phyloP scores from a whole-genome alignment of 345 rosid species.

The Balakata baccata region DNA sequence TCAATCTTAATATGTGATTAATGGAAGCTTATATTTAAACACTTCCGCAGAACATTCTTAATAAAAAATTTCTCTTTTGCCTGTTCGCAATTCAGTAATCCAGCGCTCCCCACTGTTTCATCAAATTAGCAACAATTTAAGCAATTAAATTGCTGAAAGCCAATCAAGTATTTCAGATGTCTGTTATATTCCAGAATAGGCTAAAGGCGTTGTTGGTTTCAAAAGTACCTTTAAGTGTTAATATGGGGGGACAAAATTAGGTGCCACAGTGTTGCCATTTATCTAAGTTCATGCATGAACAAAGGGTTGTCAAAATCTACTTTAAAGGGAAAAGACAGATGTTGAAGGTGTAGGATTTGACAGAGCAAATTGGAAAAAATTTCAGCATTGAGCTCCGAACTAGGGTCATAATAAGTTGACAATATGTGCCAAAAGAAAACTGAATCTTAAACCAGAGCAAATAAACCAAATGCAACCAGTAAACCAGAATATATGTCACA shows the following conservation, averaged over 20 bases:
- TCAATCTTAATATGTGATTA: no score
- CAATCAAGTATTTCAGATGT: not conserved
- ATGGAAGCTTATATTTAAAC: no score
- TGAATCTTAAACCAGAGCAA: not conserved
- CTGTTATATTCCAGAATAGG: not conserved
- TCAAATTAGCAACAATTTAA: not conserved
- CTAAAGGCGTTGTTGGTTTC: not conserved
- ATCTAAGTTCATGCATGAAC: not conserved
- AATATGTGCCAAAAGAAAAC: not conserved
- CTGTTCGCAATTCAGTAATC: no score
- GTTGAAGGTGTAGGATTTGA: not conserved
- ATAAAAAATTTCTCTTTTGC: not conserved
- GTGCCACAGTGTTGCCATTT: slow-evolving; percentile 6
- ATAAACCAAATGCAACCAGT: not conserved
- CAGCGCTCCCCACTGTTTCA: not conserved
- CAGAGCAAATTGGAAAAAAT: not conserved
- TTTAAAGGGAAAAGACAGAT: not conserved
- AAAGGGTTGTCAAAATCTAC: not conserved
- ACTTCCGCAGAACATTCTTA: not conserved
- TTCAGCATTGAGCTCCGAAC: not conserved
- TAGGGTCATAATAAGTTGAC: no score
- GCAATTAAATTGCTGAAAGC: not conserved
- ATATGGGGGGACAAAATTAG: slow-evolving; percentile 1
- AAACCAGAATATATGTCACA: not conserved
- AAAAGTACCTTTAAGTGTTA: not conserved